Evolutionary conservation across 1,284 basidiomycete species (phyloP).

Genomic region (Pisolithus thermaeus): DNA sequence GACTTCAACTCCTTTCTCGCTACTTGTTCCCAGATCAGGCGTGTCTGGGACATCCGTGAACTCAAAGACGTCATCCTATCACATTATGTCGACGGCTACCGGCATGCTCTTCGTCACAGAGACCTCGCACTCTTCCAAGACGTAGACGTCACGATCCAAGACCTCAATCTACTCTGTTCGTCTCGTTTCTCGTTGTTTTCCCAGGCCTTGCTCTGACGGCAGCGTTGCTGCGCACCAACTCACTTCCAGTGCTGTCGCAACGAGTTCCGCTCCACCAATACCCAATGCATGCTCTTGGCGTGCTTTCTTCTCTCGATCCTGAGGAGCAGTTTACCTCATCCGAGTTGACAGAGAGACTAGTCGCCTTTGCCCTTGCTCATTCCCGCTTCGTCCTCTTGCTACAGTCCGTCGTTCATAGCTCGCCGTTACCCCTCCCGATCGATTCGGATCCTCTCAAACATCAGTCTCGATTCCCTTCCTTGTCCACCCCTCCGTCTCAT

Average conservation of each 20-base stretch:
- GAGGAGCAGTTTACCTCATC: conserved; percentile 27
- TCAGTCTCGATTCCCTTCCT: conserved; percentile 17
- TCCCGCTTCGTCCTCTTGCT: conserved; percentile 69
- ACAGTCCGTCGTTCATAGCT: conserved; percentile 63
- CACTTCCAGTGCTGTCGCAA: conserved; percentile 53
- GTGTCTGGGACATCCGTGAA: conserved; percentile 36
- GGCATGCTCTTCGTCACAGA: conserved; percentile 34
- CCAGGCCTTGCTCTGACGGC: conserved; percentile 9
- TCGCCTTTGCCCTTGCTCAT: conserved; percentile 51
- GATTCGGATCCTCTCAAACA: conserved; percentile 34
- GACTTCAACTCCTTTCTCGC: conserved; percentile 49
- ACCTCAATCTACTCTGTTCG: conserved; percentile 60
- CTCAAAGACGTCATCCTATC: conserved; percentile 50
- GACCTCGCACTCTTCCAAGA: conserved; percentile 38
- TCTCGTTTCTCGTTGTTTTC: conserved; percentile 13
- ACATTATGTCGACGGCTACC: conserved; percentile 56
- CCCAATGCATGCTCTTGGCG: conserved; percentile 51
- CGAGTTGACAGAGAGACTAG: conserved; percentile 34
- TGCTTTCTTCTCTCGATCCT: conserved; percentile 35
- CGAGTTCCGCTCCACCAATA: conserved; percentile 53
- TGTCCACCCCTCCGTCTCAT: conserved; percentile 17
- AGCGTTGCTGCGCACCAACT: conserved; percentile 8
- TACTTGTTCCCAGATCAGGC: conserved; percentile 42
- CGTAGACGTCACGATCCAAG: conserved; percentile 48
- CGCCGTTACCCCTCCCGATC: conserved; percentile 35